These are phyloP conservation scores for Geosiphon pyriformis DNA, from an alignment of 192 early-diverging fungal genomes.

Conservation along the genomic window DNA sequence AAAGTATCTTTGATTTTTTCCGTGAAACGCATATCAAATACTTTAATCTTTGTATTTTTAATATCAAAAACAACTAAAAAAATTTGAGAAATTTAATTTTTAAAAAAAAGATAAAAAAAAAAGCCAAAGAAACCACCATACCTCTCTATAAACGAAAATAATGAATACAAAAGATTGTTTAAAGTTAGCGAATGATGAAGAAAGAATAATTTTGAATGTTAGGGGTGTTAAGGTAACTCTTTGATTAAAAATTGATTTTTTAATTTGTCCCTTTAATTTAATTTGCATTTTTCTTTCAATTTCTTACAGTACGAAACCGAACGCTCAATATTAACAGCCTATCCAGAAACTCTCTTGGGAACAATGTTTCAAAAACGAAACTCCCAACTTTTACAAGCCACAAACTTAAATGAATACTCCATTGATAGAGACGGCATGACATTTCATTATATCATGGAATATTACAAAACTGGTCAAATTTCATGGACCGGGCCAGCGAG, in stretches of 20 bases:
- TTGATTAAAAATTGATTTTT: background rate
- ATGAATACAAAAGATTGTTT: no score
- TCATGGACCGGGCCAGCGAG: background rate
- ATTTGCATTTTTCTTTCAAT: background rate
- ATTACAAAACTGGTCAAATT: constrained; percentile 2
- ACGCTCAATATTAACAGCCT: background rate
- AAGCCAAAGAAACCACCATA: no score
- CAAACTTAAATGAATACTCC: constrained; percentile 4
- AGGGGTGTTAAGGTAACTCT: background rate
- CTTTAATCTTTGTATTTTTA: no score
- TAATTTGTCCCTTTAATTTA: background rate
- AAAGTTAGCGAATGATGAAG: no score
- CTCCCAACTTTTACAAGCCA: background rate
- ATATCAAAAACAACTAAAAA: no score
- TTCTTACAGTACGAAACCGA: background rate
- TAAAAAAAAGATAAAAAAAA: no score
- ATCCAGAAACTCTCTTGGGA: constrained; percentile 13
- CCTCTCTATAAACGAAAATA: no score
- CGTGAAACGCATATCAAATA: no score
- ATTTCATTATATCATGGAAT: constrained; percentile 2
- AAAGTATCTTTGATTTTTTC: no score
- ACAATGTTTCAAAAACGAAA: constrained; percentile 3
- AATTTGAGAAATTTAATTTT: no score
- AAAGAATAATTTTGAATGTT: constrained; percentile 7
- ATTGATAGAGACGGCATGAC: constrained; percentile 5